Percentiles rank a stretch among this genome's conserved stretches.
Evolutionary conservation across 176 grass and related monocot species (phyloP).

Genomic region (Oryza rufipogon): DNA sequence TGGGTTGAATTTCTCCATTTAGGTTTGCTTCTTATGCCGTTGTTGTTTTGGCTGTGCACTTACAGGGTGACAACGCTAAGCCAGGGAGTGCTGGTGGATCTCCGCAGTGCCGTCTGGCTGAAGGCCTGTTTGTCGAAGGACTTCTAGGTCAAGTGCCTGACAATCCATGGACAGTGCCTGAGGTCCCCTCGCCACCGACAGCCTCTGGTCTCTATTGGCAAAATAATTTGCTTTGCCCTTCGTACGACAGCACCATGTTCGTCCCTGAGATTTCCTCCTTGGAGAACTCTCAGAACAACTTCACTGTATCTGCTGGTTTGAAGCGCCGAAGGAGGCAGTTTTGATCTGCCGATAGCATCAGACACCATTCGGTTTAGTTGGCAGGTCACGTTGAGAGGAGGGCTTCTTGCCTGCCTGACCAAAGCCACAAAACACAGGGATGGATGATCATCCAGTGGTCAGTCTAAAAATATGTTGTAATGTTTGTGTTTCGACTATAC

Average conservation of each 20-base stretch:
- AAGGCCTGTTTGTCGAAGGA: constrained; percentile 43
- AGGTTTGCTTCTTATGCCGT: not conserved
- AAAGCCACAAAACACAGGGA: not conserved
- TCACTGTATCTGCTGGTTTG: not conserved
- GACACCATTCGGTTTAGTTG: not conserved
- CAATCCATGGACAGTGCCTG: constrained; percentile 57
- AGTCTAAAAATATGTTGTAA: constrained; percentile 41
- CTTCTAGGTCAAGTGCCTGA: constrained; percentile 45
- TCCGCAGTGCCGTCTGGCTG: constrained; percentile 50
- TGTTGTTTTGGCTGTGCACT: not conserved
- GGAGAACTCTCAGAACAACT: constrained; percentile 29
- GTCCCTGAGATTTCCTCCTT: constrained; percentile 58
- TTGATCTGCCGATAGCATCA: not conserved
- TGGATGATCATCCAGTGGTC: constrained; percentile 18
- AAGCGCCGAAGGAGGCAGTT: constrained; percentile 55
- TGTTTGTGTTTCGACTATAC: not conserved
- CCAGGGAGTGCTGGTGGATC: constrained; percentile 60
- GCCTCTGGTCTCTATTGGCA: constrained; percentile 73
- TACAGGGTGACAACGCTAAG: constrained; percentile 55
- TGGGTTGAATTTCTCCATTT: not conserved
- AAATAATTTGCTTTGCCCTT: constrained; percentile 47
- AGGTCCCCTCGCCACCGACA: constrained; percentile 74
- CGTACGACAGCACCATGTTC: constrained; percentile 50
- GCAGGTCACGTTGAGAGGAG: constrained; percentile 20
- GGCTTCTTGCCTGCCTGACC: not conserved